These are phyloP conservation scores for Chionographis japonica DNA, from an alignment of 106 monocot genomes.

Conservation along the genomic window DNA sequence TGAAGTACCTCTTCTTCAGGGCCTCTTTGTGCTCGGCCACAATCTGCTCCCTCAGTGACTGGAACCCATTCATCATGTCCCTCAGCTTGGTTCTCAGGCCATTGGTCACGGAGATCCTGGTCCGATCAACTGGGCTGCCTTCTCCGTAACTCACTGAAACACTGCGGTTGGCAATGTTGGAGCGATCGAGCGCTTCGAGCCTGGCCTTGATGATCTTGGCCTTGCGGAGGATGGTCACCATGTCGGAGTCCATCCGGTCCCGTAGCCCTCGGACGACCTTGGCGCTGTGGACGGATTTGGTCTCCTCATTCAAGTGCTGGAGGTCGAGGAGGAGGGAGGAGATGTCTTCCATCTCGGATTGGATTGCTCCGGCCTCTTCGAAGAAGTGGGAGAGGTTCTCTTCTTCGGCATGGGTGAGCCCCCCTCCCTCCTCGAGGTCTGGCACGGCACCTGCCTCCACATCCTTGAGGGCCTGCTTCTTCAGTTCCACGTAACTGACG, in stretches of 20 bases:
- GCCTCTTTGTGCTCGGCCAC: conserved; percentile 28
- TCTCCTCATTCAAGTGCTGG: conserved; percentile 18
- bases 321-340: conserved; percentile 30
- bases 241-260: conserved; percentile 33
- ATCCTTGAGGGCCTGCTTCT: conserved; percentile 39
- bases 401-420: conserved; percentile 24
- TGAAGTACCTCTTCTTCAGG: conserved; percentile 34
- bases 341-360: conserved; percentile 32
- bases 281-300: conserved; percentile 18
- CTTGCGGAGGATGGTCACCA: conserved; percentile 26
- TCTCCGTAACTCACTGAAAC: conserved; percentile 8
- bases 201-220: conserved; percentile 32
- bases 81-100: conserved; percentile 29
- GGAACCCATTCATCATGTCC: conserved; percentile 30
- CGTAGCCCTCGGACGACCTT: conserved; percentile 26
- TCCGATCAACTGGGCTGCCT: conserved; percentile 30
- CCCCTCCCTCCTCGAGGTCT: conserved; percentile 22
- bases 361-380: conserved; percentile 20
- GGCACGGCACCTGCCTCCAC: neutral
- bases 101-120: conserved; percentile 27
- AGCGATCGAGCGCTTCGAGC: conserved; percentile 21
- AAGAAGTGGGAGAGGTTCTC: conserved; percentile 49
- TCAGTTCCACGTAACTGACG: conserved; percentile 40
- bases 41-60: conserved; percentile 23
- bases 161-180: conserved; percentile 24